Conservation (phyloP, 2,329 filamentous ascomycete species). For the Thielaviopsis ethacetica region DNA sequence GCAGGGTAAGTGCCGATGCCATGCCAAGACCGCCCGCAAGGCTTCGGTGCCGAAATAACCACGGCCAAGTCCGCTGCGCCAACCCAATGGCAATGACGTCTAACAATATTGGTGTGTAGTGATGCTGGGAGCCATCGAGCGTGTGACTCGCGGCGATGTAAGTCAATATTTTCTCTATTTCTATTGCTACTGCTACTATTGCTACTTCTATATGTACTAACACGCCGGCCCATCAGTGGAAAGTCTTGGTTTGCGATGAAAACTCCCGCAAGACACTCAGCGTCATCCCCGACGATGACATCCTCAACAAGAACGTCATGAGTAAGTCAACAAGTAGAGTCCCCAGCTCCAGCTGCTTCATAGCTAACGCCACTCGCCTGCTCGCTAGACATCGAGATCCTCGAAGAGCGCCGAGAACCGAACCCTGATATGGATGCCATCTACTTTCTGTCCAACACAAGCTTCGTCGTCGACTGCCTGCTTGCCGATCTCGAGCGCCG, state of each 20-base stretch:
- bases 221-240: constrained; percentile 61
- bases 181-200: background rate
- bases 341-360: background rate
- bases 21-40: background rate
- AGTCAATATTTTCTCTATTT: constrained; percentile 19
- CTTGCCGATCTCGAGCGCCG: constrained; percentile 79
- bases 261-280: constrained; percentile 73
- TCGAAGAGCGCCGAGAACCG: constrained; percentile 68
- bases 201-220: background rate
- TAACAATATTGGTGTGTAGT: constrained; percentile 28
- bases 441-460: constrained; percentile 73
- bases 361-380: constrained; percentile 10
- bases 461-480: constrained; percentile 83
- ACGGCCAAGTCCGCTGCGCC: background rate
- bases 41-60: background rate
- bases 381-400: constrained; percentile 73
- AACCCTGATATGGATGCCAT: constrained; percentile 90
- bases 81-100: background rate
- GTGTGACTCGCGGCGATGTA: constrained; percentile 70
- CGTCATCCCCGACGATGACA: constrained; percentile 86
- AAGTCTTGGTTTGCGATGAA: constrained; percentile 82
- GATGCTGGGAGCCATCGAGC: constrained; percentile 57
- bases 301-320: constrained; percentile 89
- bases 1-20: constrained; percentile 18
- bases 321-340: constrained; percentile 43